Base-by-base conservation (phyloP, 176 grass and related monocot genomes). In the Metroxylon sagu region DNA sequence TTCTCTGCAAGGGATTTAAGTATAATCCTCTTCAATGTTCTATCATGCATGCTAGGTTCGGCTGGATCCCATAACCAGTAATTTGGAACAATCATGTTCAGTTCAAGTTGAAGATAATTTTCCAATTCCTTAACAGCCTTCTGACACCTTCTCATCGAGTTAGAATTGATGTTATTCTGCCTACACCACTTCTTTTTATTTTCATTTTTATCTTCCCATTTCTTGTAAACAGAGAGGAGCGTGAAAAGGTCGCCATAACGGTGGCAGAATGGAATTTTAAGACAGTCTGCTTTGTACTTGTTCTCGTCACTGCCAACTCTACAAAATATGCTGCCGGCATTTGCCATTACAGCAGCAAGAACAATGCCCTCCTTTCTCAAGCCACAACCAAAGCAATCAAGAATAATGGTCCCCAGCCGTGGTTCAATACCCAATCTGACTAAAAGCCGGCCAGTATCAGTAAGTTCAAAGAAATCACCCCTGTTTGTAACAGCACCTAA, bases 271-370 rank as follows among this genome's bases (percentile, higher is more conserved):
- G 83, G 86, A 50, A 96, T 78, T 69, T 77, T 87, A 51, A 82
- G 83, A 54, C 81, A 72, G 67, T 90, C 92, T 10, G 92, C 80
- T 86, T 77, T 96, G 67, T 78, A 81, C 72, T 96, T 96, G 50
- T 73, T 80, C 76, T 90, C 77, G 43, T 77, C 70, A 17, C 70
- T 82, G 19, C 92, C 92, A 28, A 90, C 78, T 76, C 92, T 85
- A 84, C 92, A 96, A 72, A 96, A 96, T 82, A 96, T 90, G 65
- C 83, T 90, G 68, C 81, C 85, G 61, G 92, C 79, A 80, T 96
- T 90, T 49, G 92, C 77, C 92, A 96, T 96, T 65, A 96, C 75
- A 50, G 92, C 81, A 43, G 92, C 87, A 67, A 96, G 75, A 65
- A 90, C 78, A 57, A 96, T 50, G 48, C 87, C 92, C 70, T 96